A percentile compares a stretch with the other conserved stretches of the same genome.
These are phyloP conservation scores for Lichtheimia ornata DNA, from an alignment of 371 early-diverging fungal genomes.

Conservation along the genomic window DNA sequence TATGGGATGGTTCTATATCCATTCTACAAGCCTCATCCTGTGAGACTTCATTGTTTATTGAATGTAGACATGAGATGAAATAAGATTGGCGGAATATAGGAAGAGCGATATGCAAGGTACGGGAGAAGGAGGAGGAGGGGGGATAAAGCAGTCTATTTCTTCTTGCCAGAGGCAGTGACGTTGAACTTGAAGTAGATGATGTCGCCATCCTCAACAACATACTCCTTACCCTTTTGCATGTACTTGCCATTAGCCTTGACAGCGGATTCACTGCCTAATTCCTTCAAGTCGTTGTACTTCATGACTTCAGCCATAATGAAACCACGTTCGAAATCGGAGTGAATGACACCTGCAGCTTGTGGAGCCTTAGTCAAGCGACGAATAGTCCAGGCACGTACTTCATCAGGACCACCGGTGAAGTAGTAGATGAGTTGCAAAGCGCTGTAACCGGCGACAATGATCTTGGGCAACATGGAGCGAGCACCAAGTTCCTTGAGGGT, in stretches of 20 bases:
- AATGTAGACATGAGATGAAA: not conserved
- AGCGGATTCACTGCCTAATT: conserved; percentile 78
- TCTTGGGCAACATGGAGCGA: conserved; percentile 81
- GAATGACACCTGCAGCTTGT: conserved; percentile 92
- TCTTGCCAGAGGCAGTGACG: conserved; percentile 36
- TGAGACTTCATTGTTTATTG: conserved; percentile 7
- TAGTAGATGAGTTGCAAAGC: conserved; percentile 92
- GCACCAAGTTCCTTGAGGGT: conserved; percentile 64
- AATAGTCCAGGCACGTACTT: conserved; percentile 97
- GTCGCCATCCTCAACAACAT: conserved; percentile 93
- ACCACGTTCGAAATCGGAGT: conserved; percentile 94
- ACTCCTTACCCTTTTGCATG: conserved; percentile 90
- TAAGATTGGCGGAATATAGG: not conserved
- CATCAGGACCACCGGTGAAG: conserved; percentile 96
- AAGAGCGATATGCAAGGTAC: not conserved
- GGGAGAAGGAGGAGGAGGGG: conserved; percentile 8
- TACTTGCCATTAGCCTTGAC: conserved; percentile 97
- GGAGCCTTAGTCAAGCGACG: conserved; percentile 93
- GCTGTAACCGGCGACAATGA: conserved; percentile 91
- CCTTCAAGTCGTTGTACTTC: conserved; percentile 84
- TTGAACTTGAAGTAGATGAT: conserved; percentile 78
- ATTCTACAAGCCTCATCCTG: conserved; percentile 5
- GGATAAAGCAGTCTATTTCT: conserved; percentile 16
- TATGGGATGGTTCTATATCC: no score
- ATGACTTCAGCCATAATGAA: conserved; percentile 99